Conservation (phyloP, 208 protist species). For the Balamuthia mandrillaris region DNA sequence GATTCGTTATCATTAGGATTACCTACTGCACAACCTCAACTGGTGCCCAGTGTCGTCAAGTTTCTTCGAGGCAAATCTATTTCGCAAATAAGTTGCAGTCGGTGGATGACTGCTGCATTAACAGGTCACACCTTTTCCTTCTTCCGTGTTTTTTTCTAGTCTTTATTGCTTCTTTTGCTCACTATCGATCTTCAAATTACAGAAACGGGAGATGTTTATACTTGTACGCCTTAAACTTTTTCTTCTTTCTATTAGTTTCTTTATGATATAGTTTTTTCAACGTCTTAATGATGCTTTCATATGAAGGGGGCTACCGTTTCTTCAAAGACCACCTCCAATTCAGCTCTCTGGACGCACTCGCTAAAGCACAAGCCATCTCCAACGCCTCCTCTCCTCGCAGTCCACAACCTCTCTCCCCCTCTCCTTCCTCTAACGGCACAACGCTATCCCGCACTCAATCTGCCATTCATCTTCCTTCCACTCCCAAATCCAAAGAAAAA, state of each 20-base stretch:
- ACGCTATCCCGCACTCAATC: no score
- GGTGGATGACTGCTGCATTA: not conserved
- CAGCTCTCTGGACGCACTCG: not conserved
- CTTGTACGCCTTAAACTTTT: not conserved
- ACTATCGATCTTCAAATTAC: no score
- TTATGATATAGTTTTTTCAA: not conserved
- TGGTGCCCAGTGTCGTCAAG: not conserved
- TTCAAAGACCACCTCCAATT: not conserved
- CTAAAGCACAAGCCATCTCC: not conserved
- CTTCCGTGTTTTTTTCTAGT: no score
- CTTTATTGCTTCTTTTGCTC: no score
- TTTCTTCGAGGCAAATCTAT: not conserved
- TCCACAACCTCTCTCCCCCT: no score
- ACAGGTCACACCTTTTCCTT: no score
- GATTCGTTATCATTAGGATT: not conserved
- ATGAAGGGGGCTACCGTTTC: not conserved
- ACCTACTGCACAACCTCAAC: not conserved
- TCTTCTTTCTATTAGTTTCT: not conserved
- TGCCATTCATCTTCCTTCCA: no score
- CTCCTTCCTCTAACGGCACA: no score
- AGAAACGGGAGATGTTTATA: conserved; percentile 13
- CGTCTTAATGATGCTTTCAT: not conserved
- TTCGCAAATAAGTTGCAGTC: not conserved
- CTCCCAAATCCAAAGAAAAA: no score
- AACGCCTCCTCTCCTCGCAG: not conserved